Evolutionary conservation across 2,329 filamentous ascomycete species (phyloP), one percentile per base, ranked within the genome.

Genomic region (Rachicladosporium sp.): DNA sequence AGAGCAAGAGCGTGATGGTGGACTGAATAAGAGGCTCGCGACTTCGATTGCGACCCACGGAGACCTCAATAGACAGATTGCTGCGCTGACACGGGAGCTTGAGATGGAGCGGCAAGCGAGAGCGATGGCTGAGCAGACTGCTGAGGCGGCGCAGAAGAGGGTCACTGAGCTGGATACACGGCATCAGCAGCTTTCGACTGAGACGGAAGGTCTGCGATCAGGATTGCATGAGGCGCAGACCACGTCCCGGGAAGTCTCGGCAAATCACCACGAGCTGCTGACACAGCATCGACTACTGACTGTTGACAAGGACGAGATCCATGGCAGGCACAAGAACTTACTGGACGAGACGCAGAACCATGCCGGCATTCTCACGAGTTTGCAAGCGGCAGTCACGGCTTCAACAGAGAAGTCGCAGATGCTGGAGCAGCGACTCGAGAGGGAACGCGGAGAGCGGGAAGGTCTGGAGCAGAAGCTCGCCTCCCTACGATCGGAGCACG

Each of bases 91-190:
- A 13, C 64, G 71, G 3, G 86, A 95, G 42, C 67, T 93, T 1
- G 78, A 86, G 27, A 77, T 85, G 0, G 93, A 98, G 62, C 85
- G 72, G 55, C 80, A 76, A 44, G 80, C 85, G 4, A 77, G 86
- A 36, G 79, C 86, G 52, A 67, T 95, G 10, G 87, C 91, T 0
- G 91, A 98, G 54, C 89, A 95, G 43, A 93, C 85, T 2, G 73
- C 82, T 4, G 78, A 80, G 49, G 83, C 85, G 19, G 81, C 88
- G 2, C 82, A 94, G 57, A 82, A 78, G 59, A 80, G 89, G 13
- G 80, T 93, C 60, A 68, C 76, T 6, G 87, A 95, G 50, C 69
- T 98, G 2, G 89, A 96, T 56, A 71, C 71, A 33, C 89, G 83
- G 57, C 81, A 83, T 54, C 84, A 94, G 55, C 80, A 82, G 53